Evolutionary conservation across 441 rosid species (phyloP), one percentile per base, ranked within the genome.

Genomic region (Corymbia citriodora): DNA sequence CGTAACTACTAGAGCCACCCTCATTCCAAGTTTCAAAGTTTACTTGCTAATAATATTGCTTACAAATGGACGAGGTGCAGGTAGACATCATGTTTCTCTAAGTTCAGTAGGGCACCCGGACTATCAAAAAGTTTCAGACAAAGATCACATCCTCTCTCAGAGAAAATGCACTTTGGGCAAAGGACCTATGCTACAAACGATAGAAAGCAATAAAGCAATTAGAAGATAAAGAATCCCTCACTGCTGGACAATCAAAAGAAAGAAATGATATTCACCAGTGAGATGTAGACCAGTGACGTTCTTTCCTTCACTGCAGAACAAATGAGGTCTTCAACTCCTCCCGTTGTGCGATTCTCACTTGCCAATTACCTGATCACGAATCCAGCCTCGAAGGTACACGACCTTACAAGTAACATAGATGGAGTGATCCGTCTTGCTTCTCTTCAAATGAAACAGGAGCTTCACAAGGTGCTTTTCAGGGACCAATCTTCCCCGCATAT

Each of bases 51-150:
- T 88, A 63, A 72, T 33, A 87, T 79, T 89, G 93, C 96, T 95
- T 94, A 96, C 97, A 91, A 90, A 90, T 55, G 96, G 93, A 93
- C 55, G 90, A 87, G 96, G 96, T 48, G 95, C 65, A 70, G 94
- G 92, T 8, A 93, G 92, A 88, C 68, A 72, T 87, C 97, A 97
- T 61, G 55, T 90, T 90, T 89, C 93, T 91, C 85, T 90, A 91
- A 96, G 98, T 57, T 93, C 93, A 33, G 87, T 91, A 59, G 94
- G 87, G 93, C 88, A 90, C 81, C 16, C 31, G 94, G 89, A 54
- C 90, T 92, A 90, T 95, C 94, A 88, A 95, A 95, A 89, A 74
- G 90, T 91, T 91, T 92, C 90, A 97, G 93, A 93, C 97, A 97
- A 87, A 94, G 91, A 92, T 72, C 65, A 88, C 98, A 97, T 74